Evolutionary conservation across 2,329 filamentous ascomycete genomes (phyloP), one percentile per base, ranked within the genome.

Genomic region (Raffaelea ambrosiae): DNA sequence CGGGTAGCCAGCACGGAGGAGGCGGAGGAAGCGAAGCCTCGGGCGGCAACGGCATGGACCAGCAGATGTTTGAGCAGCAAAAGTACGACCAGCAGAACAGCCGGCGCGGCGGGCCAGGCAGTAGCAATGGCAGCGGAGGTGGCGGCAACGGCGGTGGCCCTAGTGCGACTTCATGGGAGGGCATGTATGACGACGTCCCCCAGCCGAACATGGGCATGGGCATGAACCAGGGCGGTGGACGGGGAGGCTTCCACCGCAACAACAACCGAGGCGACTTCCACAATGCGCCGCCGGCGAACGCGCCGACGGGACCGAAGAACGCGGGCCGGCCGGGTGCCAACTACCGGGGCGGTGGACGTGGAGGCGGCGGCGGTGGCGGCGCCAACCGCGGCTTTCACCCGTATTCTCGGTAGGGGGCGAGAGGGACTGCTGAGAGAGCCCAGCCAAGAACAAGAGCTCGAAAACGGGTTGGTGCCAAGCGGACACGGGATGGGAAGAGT

Each of bases 181-280:
- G 91, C 59, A 95, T 95, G 89, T 97, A 96, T 64, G 91, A 97
- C 62, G 91, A 96, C 63, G 87, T 90, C 2, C 90, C 89, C 16
- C 88, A 91, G 61, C 88, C 88, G 5, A 83, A 83, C 55, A 72
- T 66, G 48, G 70, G 72, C 20, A 47, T 23, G 39, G 36, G 36
- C 21, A 29, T 36, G 29, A 18, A 21, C 54, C 71, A 68, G 16
- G 74, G 71, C 42, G 71, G 74, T 44, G 66, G 54, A 23, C 48
- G 55, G 19, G 60, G 62, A 44, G 66, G 64, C 35, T 59, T 61
- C 43, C 59, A 63, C 44, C 61, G 49, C 44, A 49, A 50, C 50
- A 51, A 33, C 57, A 55, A 46, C 66, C 63, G 44, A 62, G 67
- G 38, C 62, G 74, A 78, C 51, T 76, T 77, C 2, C 70, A 66